phyloP scores from a whole-genome alignment of 2,329 filamentous ascomycete species.

The Aspergillus fumigatus region DNA sequence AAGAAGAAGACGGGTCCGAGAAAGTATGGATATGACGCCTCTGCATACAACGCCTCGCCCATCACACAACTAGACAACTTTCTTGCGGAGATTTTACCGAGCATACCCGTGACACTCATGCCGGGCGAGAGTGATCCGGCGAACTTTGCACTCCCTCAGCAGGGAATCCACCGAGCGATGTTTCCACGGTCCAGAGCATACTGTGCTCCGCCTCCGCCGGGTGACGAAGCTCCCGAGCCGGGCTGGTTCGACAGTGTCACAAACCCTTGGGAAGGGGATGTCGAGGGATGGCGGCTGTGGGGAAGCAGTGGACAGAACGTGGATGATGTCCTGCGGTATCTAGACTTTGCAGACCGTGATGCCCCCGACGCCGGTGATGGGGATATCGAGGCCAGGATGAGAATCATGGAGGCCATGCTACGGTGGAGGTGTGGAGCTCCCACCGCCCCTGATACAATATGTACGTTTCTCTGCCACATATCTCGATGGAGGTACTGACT shows the following conservation, averaged over 20 bases:
- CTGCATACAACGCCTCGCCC: slow-evolving; percentile 79
- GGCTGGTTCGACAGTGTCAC: slow-evolving; percentile 86
- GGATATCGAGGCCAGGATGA: slow-evolving; percentile 65
- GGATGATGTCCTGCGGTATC: slow-evolving; percentile 88
- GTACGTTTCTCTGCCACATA: slow-evolving; percentile 49
- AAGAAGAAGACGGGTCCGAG: slow-evolving; percentile 55
- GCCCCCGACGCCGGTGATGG: slow-evolving; percentile 21
- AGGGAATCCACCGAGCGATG: slow-evolving; percentile 88
- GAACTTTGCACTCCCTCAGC: slow-evolving; percentile 84
- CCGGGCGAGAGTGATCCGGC: slow-evolving; percentile 82
- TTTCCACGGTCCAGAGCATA: slow-evolving; percentile 74
- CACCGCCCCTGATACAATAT: slow-evolving; percentile 91
- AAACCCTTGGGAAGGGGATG: slow-evolving; percentile 86
- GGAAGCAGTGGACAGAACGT: slow-evolving; percentile 89
- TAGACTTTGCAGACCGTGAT: slow-evolving; percentile 48
- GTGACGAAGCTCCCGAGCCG: slow-evolving; percentile 39
- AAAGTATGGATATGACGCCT: slow-evolving; percentile 93
- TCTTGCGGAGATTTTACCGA: slow-evolving; percentile 73
- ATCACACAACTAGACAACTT: slow-evolving; percentile 81
- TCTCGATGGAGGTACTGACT: slow-evolving; percentile 9
- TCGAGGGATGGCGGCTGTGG: slow-evolving; percentile 84
- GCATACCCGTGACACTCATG: slow-evolving; percentile 81
- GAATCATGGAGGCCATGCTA: slow-evolving; percentile 92
- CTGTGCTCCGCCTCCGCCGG: slow-evolving; percentile 36
- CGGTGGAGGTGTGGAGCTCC: slow-evolving; percentile 88